Evolutionary conservation across 495 filamentous ascomycete species (phyloP), one percentile per base, ranked within the genome.

Genomic region (Pseudomonodictys pantanalensis): DNA sequence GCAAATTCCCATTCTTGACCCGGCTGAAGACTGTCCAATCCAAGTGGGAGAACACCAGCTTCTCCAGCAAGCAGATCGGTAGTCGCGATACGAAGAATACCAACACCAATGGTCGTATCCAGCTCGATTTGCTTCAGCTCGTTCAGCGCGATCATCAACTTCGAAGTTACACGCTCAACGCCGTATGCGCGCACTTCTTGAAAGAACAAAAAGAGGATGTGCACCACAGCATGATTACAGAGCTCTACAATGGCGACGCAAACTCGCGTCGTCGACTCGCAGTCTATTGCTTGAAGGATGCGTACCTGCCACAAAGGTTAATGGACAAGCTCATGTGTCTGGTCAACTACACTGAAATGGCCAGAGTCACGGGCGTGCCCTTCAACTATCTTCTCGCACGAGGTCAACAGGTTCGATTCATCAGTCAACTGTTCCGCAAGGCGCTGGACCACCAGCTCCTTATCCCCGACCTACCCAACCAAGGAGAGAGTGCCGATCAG

Each of bases 161-260:
- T 35, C 82, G 93, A 73, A 96, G 91, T 73, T 99, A 99, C 68
- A 99, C 95, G 0, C 80, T 99, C 10, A 99, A 99, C 72, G 95
- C 92, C 0, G 93, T 99, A 15, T 97, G 86, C 49, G 86, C 91
- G n/a, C 89, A 97, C 56, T 99, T 99, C 67, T 76, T 99, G 50
- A 89, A 91, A 22, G 93, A 99, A 69, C 93, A 98, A 70, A 99
- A 99, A 69, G 93, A 99, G 73, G 93, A 99, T 72, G 93, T 99
- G 1, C 95, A 99, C 68, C 85, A 97, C 72, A 96, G 90, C 5
- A 99, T 99, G 89, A 99, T 99, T 70, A 97, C 95, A 0, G 95
- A 97, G 65, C 76, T 99, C 1, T 96, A 90, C 75, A 97, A 97
- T 67, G 93, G 93, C 24, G 96, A 91, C 0, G 84, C 92, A 0